Evolutionary conservation across 257 asterid genomes (phyloP).

Genomic region (Haberlea rhodopensis): DNA sequence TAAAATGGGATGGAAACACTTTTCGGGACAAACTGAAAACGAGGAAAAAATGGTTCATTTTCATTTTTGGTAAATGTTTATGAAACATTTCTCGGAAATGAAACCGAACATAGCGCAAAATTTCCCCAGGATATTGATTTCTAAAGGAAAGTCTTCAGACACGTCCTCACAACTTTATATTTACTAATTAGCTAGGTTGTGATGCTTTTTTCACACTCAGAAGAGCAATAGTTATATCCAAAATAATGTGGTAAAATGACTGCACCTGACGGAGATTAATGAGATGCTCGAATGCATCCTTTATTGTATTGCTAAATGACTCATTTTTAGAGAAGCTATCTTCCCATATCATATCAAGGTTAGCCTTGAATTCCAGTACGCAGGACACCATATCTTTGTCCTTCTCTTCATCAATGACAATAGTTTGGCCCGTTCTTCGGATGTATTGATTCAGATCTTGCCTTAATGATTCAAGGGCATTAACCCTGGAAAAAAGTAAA

Average conservation of each 20-base stretch:
- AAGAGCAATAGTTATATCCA: slow-evolving; percentile 1
- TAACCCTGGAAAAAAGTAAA: slow-evolving; percentile 64
- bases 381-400: slow-evolving; percentile 95
- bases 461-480: slow-evolving; percentile 76
- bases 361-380: slow-evolving; percentile 81
- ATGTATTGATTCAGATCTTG: slow-evolving; percentile 81
- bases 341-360: slow-evolving; percentile 89
- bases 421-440: slow-evolving; percentile 81
- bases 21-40: no score
- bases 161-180: neutral
- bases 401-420: slow-evolving; percentile 94
- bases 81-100: neutral
- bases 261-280: slow-evolving; percentile 93
- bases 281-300: slow-evolving; percentile 95
- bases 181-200: neutral
- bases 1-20: neutral
- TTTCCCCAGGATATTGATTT: neutral
- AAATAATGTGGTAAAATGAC: neutral
- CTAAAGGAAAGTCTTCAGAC: neutral
- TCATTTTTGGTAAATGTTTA: neutral
- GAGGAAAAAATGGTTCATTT: neutral
- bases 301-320: slow-evolving; percentile 83
- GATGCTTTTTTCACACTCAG: neutral
- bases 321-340: slow-evolving; percentile 85
- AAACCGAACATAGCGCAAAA: neutral